Evolutionary conservation across 2,329 filamentous ascomycete species (phyloP).

Genomic region (Ilyonectria robusta): DNA sequence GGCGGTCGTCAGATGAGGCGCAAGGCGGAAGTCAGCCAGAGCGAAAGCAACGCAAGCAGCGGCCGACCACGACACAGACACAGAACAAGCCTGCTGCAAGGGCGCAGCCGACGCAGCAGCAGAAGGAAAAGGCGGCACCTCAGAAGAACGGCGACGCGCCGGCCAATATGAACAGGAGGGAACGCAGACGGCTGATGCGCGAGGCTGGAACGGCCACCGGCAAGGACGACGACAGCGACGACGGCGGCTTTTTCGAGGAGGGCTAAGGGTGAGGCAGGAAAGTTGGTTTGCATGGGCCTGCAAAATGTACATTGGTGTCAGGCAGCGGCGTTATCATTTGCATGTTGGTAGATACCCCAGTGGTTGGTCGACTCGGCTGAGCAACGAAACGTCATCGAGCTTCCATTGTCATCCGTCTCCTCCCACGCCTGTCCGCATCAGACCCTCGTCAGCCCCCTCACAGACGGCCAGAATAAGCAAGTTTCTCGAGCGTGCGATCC

Average conservation of each 20-base stretch:
- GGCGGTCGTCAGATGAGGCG: conserved; percentile 50
- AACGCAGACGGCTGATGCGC: conserved; percentile 54
- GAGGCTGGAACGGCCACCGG: conserved; percentile 48
- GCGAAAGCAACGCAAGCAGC: conserved; percentile 33
- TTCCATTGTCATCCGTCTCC: conserved; percentile 6
- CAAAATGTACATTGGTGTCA: conserved; percentile 4
- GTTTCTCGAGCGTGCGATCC: background rate
- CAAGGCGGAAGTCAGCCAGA: conserved; percentile 30
- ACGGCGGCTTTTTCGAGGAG: conserved; percentile 71
- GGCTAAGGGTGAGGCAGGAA: conserved; percentile 16
- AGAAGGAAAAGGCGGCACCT: conserved; percentile 31
- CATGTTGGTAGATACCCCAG: conserved; percentile 41
- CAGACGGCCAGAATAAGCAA: background rate
- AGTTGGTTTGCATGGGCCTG: conserved; percentile 15
- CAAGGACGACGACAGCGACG: conserved; percentile 63
- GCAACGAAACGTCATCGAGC: conserved; percentile 16
- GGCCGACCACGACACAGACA: conserved; percentile 36
- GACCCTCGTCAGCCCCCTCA: background rate
- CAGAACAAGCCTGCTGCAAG: conserved; percentile 35
- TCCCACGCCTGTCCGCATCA: background rate
- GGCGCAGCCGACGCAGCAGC: conserved; percentile 38
- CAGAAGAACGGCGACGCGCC: conserved; percentile 41
- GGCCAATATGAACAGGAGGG: conserved; percentile 53
- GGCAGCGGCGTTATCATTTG: conserved; percentile 22
- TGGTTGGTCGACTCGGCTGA: conserved; percentile 22